Evolutionary conservation across 129 eudicot species (phyloP).

Genomic region (Logfia minima): DNA sequence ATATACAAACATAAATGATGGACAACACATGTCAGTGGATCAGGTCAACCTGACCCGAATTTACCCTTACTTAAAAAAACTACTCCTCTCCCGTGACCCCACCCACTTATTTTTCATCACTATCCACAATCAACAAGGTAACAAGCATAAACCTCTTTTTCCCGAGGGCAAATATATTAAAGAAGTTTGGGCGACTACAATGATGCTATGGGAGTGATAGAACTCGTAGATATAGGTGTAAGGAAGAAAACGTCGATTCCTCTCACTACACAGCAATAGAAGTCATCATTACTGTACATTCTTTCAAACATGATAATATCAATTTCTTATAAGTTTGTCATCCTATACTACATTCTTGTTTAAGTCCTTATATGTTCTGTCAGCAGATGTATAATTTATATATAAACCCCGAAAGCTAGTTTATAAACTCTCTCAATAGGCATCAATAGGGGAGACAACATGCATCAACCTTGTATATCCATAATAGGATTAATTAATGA

Average conservation of each 20-base stretch:
- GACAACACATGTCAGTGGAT: neutral
- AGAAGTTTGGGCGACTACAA: neutral
- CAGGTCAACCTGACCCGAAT: neutral
- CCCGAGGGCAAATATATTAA: neutral
- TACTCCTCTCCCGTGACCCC: neutral
- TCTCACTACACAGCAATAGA: conserved; percentile 17
- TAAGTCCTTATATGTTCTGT: conserved; percentile 1
- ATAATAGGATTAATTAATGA: neutral
- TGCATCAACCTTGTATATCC: conserved; percentile 4
- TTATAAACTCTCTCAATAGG: neutral
- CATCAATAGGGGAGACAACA: neutral
- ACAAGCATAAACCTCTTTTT: conserved; percentile 12
- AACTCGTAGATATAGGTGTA: neutral
- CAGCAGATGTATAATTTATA: neutral
- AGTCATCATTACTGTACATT: neutral
- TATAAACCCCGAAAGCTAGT: neutral
- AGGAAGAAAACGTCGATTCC: neutral
- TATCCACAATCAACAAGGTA: conserved; percentile 27
- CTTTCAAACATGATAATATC: conserved; percentile 2
- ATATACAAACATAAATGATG: neutral
- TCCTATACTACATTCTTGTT: neutral
- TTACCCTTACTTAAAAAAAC: neutral
- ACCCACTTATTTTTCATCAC: neutral
- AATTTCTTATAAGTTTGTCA: neutral
- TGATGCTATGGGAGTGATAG: neutral